Evolutionary conservation across 306 rosid species (phyloP), one percentile per base, ranked within the genome.

Genomic region (Geum urbanum): DNA sequence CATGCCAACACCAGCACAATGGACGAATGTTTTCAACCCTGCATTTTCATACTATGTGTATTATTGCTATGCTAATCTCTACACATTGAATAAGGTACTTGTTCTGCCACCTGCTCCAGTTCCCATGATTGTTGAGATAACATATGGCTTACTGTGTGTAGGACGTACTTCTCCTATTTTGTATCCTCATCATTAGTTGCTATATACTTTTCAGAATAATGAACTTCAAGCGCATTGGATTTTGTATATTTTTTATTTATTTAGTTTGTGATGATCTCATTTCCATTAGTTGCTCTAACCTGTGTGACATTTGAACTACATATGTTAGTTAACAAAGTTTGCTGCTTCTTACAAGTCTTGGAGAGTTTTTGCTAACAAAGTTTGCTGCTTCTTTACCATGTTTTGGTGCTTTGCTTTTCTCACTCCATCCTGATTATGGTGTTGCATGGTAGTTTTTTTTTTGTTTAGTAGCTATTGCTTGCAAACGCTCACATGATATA

Each of bases 1-100:
- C 88, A 94, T 94, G 98, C 98, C 92, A 11, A 94, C 97, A 5
- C 98, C 98, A 72, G 87, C 88, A 63, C 96, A 94, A 56, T 94
- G 98, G 98, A 94, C 92, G 41, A 94, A 94, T 57, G 92, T 87
- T 27, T 94, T 90, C 81, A 94, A 94, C 84, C 98, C 98, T 0
- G 98, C 98, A 78, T 94, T 56, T 85, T 94, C 98, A 22, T 94
- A 94, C 76, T 94, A 94, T 64, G 91, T 83, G 70, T 94, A 94
- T 78, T 94, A 94, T 83, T 94, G 98, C 75, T 94, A 94, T 70
- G 98, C 98, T 70, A 94, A 94, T 78, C 98, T 94, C 74, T 87
- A 88, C 79, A 81, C 90, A 35, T 81, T 94, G 72, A 94, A 94
- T 87, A 94, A 94, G 98, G 98, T 88, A 62, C 41, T 74, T 48